These are phyloP conservation scores for Pythium biforme DNA, from an alignment of 352 stramenopile genomes.

Conservation along the genomic window DNA sequence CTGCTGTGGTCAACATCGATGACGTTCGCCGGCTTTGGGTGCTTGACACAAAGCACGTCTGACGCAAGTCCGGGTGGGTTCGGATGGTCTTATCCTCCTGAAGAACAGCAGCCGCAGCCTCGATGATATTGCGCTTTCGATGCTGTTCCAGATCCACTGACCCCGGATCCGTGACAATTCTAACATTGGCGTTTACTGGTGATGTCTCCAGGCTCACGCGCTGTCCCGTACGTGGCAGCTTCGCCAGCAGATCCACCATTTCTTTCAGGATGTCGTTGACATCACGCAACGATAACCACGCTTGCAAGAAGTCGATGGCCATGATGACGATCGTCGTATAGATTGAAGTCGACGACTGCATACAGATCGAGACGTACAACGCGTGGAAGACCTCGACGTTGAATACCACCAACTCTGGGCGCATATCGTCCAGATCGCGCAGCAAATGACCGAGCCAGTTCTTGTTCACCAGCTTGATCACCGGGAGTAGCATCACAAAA, in stretches of 20 bases:
- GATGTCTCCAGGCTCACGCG: background rate
- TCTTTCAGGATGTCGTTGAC: background rate
- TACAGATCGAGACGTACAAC: conserved; percentile 15
- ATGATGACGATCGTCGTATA: conserved; percentile 8
- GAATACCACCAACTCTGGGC: conserved; percentile 24
- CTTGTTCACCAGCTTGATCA: conserved; percentile 42
- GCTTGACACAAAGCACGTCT: background rate
- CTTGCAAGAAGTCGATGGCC: conserved; percentile 12
- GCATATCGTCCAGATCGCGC: conserved; percentile 23
- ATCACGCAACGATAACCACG: conserved; percentile 8
- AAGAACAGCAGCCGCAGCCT: background rate
- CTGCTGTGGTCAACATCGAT: background rate
- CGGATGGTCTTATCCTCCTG: background rate
- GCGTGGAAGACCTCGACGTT: conserved; percentile 18
- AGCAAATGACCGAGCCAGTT: conserved; percentile 31
- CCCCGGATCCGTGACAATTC: no score
- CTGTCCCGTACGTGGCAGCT: background rate
- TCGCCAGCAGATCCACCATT: background rate
- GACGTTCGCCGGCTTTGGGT: background rate
- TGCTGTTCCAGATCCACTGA: background rate
- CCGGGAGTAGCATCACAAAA: conserved; percentile 28
- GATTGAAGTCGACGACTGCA: conserved; percentile 9
- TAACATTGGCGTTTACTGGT: background rate
- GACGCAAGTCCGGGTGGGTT: background rate
- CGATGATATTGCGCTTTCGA: background rate